Evolutionary conservation across 1,139 yeast genomes (phyloP).

Genomic region (Suhomyces panamericanus): DNA sequence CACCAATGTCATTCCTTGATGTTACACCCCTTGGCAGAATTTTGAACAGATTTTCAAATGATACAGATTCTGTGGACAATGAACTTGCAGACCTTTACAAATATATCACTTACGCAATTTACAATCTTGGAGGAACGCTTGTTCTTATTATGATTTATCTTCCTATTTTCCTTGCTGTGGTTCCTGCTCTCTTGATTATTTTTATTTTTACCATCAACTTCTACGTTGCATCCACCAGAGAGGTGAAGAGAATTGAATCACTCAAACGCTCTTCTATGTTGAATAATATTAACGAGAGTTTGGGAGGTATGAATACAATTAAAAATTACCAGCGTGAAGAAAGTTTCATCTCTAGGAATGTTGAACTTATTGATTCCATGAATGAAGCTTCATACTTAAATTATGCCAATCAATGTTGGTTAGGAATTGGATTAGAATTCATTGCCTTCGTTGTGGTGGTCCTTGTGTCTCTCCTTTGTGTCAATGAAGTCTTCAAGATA

Average conservation of each 20-base stretch:
- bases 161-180: slow-evolving; percentile 54
- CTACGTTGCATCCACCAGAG: slow-evolving; percentile 71
- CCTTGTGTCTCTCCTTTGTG: slow-evolving; percentile 59
- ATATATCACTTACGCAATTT: slow-evolving; percentile 50
- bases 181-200: slow-evolving; percentile 39
- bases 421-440: slow-evolving; percentile 59
- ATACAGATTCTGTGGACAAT: slow-evolving; percentile 79
- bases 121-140: slow-evolving; percentile 59
- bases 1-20: slow-evolving; percentile 62
- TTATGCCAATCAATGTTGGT: slow-evolving; percentile 76
- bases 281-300: slow-evolving; percentile 72
- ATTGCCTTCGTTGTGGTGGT: slow-evolving; percentile 40
- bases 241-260: slow-evolving; percentile 80
- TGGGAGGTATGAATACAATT: slow-evolving; percentile 71
- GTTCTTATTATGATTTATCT: slow-evolving; percentile 68
- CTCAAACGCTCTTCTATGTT: slow-evolving; percentile 72
- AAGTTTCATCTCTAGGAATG: slow-evolving; percentile 53
- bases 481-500: slow-evolving; percentile 59
- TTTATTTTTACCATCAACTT: slow-evolving; percentile 43
- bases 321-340: slow-evolving; percentile 55
- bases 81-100: slow-evolving; percentile 56
- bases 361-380: slow-evolving; percentile 54
- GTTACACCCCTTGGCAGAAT: slow-evolving; percentile 69
- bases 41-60: slow-evolving; percentile 71
- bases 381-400: slow-evolving; percentile 70